Conservation (phyloP, 108 stramenopile genomes). For the Fistulifera pelliculosa region DNA sequence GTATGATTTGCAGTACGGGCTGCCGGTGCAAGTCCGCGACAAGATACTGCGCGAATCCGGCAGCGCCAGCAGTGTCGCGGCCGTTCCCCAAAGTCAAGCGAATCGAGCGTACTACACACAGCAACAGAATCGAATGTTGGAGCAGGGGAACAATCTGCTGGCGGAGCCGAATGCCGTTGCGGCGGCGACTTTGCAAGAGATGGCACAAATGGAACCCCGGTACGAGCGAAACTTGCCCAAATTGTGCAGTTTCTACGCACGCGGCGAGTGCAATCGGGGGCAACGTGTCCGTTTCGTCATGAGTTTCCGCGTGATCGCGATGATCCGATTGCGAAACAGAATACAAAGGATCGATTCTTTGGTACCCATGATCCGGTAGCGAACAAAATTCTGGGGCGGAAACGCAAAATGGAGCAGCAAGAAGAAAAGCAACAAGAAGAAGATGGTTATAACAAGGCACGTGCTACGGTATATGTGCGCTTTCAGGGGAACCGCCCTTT, state of each 20-base stretch:
- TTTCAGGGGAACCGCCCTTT: constrained; percentile 51
- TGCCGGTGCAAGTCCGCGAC: constrained; percentile 91
- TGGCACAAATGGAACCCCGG: constrained; percentile 89
- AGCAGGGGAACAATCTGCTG: constrained; percentile 55
- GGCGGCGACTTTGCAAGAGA: constrained; percentile 67
- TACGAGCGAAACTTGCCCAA: constrained; percentile 95
- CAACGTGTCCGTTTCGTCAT: constrained; percentile 94
- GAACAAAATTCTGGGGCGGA: constrained; percentile 63
- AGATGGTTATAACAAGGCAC: constrained; percentile 63
- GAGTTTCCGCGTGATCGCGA: constrained; percentile 91
- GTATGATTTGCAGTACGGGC: constrained; percentile 94
- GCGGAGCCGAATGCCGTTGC: constrained; percentile 43
- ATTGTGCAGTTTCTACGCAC: constrained; percentile 91
- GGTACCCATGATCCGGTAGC: constrained; percentile 92
- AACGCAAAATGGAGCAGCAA: constrained; percentile 45
- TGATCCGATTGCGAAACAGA: constrained; percentile 87
- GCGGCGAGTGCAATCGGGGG: constrained; percentile 92
- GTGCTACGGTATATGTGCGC: constrained; percentile 69
- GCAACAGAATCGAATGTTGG: constrained; percentile 66
- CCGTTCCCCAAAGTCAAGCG: constrained; percentile 82
- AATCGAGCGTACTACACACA: constrained; percentile 82
- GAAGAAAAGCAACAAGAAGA: constrained; percentile 27
- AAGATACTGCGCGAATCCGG: constrained; percentile 70
- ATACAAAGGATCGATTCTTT: constrained; percentile 91
- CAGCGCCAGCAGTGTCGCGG: constrained; percentile 31